These are phyloP conservation scores for Pichia kudriavzevii DNA, from an alignment of 1,139 yeast genomes.

Conservation along the genomic window DNA sequence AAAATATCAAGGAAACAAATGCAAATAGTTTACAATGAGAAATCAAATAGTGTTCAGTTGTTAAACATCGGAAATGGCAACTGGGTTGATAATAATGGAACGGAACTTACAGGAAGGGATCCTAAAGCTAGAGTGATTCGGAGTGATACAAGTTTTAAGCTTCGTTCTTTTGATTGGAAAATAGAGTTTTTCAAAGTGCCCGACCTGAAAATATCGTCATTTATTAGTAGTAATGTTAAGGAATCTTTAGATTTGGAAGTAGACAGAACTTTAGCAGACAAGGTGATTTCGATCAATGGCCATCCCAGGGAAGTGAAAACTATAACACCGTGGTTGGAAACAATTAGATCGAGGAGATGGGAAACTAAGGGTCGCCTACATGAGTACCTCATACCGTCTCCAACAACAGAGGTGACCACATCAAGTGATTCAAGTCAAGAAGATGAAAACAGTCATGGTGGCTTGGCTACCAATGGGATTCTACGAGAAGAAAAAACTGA, in stretches of 20 bases:
- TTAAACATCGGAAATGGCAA: slow-evolving; percentile 7
- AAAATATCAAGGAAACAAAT: slow-evolving; percentile 10
- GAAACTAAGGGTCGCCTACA: slow-evolving; percentile 8
- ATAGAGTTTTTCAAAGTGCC: slow-evolving; percentile 3
- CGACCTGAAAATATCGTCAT: neutral
- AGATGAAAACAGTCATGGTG: neutral
- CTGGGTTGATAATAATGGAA: slow-evolving; percentile 1
- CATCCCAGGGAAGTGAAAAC: neutral
- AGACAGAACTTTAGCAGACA: no score
- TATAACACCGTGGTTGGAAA: slow-evolving; percentile 5
- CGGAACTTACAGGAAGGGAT: slow-evolving; percentile 4
- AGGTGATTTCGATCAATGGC: slow-evolving; percentile 4
- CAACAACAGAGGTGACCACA: neutral
- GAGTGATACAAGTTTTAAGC: neutral
- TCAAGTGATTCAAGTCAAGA: slow-evolving; percentile 1
- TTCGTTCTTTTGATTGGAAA: slow-evolving; percentile 7
- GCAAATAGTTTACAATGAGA: neutral
- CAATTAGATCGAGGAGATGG: slow-evolving; percentile 6
- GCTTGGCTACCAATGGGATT: no score
- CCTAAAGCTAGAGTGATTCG: neutral
- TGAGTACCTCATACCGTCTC: slow-evolving; percentile 6
- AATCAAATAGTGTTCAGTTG: neutral
- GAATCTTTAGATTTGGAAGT: no score
- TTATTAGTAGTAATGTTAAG: no score
- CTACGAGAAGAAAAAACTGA: no score